Evolutionary conservation across 371 early-diverging fungal genomes (phyloP), one percentile per base, ranked within the genome.

Genomic region (Globomyces sp.): DNA sequence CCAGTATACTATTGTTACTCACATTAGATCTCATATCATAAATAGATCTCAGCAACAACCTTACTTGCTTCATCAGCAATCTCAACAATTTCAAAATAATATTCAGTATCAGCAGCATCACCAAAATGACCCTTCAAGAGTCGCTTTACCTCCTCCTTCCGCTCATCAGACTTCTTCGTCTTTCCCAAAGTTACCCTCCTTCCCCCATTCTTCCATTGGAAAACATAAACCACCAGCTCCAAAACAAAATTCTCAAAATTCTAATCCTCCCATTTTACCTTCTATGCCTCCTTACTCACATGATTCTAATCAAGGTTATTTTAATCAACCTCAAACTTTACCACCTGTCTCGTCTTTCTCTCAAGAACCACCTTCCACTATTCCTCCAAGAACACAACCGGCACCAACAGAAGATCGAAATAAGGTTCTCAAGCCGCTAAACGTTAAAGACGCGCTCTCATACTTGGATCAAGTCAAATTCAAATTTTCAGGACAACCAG

Each of bases 401-500:
- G 47, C 11, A 24, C 47, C 47, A 11, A 5, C 47, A 46, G 8
- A 46, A 55, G 57, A 11, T 43, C 65, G 80, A 24, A 24, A 24
- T 24, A 24, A 24, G 24, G 24, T 24, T 24, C 24, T 24, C 24
- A 24, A 24, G 3, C 77, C 78, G 36, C 69, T 80, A 36, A 79
- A 83, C 55, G 83, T 83, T 4, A 72, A 71, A 55, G 99, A 99
- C 76, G 99, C 99, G 0, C 80, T 99, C 64, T 85, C 92, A 4
- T 99, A 99, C 77, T 84, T 99, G 63, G 99, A 99, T 71, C 87
- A 91, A 74, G 99, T 99, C 36, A 98, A 96, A 75, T 84, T 88
- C 46, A 92, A 95, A 70, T 99, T 98, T 76, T 77, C 86, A 34
- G 90, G 94, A 68, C 87, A 92, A 49, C 94, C 98, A 8, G 95